Percentiles rank a stretch among this genome's conserved stretches.
Evolutionary conservation across 768 basidiomycete genomes (phyloP).

Genomic region (Suillus brevipes): DNA sequence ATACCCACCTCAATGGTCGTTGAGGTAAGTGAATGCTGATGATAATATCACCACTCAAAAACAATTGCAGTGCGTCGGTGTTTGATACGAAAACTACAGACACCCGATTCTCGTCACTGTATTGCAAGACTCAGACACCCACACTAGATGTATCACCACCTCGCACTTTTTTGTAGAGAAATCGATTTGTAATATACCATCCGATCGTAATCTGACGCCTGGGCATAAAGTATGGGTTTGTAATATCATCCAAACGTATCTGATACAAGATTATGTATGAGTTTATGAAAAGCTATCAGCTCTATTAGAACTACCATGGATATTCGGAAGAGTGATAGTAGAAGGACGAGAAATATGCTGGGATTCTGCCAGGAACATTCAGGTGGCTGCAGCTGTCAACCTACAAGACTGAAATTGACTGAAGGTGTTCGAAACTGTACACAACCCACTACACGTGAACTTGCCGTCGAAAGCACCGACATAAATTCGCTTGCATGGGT

Average conservation of each 20-base stretch:
- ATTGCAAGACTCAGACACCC: not conserved
- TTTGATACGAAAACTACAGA: not conserved
- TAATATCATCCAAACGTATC: not conserved
- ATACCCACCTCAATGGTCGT: conserved; percentile 21
- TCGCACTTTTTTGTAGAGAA: not conserved
- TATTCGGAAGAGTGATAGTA: too few relatives aligned
- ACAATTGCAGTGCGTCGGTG: not conserved
- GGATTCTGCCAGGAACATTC: too few relatives aligned
- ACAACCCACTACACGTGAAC: too few relatives aligned
- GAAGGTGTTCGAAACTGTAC: too few relatives aligned
- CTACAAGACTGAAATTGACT: not conserved
- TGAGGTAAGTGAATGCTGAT: conserved; percentile 15
- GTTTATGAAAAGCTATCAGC: not conserved
- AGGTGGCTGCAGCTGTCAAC: too few relatives aligned
- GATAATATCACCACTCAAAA: not conserved
- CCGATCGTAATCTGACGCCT: not conserved
- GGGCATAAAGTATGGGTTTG: too few relatives aligned
- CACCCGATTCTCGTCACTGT: not conserved
- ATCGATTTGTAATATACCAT: not conserved
- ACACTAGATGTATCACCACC: not conserved
- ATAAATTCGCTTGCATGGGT: not conserved
- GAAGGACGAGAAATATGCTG: too few relatives aligned
- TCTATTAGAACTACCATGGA: not conserved
- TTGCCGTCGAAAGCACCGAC: too few relatives aligned
- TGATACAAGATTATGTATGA: not conserved